These are phyloP conservation scores for Botrytis galanthina DNA, from an alignment of 2,329 filamentous ascomycete genomes.

Conservation along the genomic window DNA sequence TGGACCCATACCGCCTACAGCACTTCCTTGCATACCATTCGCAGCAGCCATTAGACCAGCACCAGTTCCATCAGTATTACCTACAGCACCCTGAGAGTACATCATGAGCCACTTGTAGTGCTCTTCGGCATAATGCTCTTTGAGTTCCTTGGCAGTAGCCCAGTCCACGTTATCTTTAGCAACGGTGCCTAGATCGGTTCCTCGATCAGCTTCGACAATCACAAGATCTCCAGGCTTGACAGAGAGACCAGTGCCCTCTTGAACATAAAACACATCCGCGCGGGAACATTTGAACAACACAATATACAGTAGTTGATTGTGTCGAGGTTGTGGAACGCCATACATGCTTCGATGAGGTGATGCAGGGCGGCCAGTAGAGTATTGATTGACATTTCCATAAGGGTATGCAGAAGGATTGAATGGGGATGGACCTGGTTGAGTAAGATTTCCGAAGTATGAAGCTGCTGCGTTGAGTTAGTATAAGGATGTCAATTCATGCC, in stretches of 20 bases:
- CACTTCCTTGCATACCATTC: constrained; percentile 64
- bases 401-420: constrained; percentile 32
- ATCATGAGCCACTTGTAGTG: constrained; percentile 99
- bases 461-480: constrained; percentile 31
- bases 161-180: constrained; percentile 84
- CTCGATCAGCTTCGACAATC: constrained; percentile 95
- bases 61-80: constrained; percentile 58
- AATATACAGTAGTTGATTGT: constrained; percentile 75
- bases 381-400: constrained; percentile 32
- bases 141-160: constrained; percentile 81
- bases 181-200: constrained; percentile 92
- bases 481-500: constrained; percentile 26
- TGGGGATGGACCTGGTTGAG: constrained; percentile 24
- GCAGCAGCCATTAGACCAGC: constrained; percentile 63
- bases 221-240: constrained; percentile 91
- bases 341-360: constrained; percentile 64
- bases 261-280: constrained; percentile 95
- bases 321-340: constrained; percentile 57
- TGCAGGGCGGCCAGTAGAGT: constrained; percentile 44
- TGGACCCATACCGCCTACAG: constrained; percentile 75
- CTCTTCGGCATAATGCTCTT: constrained; percentile 89
- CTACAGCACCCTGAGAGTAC: constrained; percentile 80
- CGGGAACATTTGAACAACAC: constrained; percentile 96
- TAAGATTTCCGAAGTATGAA: constrained; percentile 38
- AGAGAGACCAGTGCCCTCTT: constrained; percentile 88